A percentile compares a stretch with the other conserved stretches of the same genome.
These are phyloP conservation scores for Hypomontagnella monticulosa DNA, from an alignment of 495 filamentous ascomycete genomes.

Conservation along the genomic window DNA sequence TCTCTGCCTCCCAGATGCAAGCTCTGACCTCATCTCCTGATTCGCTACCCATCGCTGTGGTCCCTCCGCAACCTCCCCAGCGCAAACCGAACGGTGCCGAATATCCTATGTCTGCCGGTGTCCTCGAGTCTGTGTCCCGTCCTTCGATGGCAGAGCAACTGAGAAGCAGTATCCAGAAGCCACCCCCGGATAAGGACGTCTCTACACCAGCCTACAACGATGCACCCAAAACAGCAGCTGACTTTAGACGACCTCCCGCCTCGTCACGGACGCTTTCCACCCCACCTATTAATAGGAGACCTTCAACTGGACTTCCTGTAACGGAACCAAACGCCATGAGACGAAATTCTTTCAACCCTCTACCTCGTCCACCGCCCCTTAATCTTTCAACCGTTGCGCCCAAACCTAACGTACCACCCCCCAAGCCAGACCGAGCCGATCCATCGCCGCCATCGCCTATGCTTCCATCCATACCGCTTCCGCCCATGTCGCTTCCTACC, in stretches of 20 bases:
- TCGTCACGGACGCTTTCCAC: constrained; percentile 55
- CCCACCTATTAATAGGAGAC: constrained; percentile 53
- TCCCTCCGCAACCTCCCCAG: constrained; percentile 36
- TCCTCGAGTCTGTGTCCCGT: constrained; percentile 46
- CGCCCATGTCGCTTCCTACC: constrained; percentile 86
- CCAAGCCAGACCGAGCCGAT: constrained; percentile 41
- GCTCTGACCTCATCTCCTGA: constrained; percentile 64
- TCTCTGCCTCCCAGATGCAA: constrained; percentile 66
- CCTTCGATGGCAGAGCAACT: constrained; percentile 46
- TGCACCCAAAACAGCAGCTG: constrained; percentile 39
- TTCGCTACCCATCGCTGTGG: constrained; percentile 55
- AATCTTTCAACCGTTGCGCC: constrained; percentile 34
- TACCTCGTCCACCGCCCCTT: constrained; percentile 43
- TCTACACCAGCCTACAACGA: constrained; percentile 8
- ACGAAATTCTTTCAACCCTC: constrained; percentile 49
- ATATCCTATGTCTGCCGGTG: constrained; percentile 48
- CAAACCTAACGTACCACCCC: constrained; percentile 26
- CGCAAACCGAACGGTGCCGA: constrained; percentile 45
- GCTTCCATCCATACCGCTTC: constrained; percentile 76
- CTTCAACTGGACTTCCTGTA: constrained; percentile 41
- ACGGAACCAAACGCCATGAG: constrained; percentile 36
- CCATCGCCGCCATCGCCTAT: constrained; percentile 69
- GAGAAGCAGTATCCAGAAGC: constrained; percentile 22
- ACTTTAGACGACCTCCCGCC: constrained; percentile 42
- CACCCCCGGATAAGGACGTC: constrained; percentile 5